These are phyloP conservation scores for Phytophthora pini DNA, from an alignment of 352 stramenopile genomes.

Conservation along the genomic window DNA sequence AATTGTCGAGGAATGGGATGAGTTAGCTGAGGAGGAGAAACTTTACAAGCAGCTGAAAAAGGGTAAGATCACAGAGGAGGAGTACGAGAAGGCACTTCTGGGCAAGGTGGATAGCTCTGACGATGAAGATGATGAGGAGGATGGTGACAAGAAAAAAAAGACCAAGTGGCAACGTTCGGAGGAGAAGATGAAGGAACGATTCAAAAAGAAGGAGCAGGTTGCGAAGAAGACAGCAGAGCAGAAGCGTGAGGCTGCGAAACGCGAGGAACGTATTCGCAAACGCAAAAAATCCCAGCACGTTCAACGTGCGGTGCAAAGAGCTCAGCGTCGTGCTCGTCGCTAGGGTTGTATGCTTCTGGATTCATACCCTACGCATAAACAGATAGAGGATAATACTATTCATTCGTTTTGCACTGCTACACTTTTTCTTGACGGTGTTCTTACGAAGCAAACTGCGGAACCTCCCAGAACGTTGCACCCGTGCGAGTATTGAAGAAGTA, in stretches of 20 bases:
- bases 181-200: constrained; percentile 78
- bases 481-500: constrained; percentile 74
- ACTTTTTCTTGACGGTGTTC: background rate
- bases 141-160: constrained; percentile 58
- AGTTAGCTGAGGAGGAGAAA: constrained; percentile 97
- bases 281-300: constrained; percentile 84
- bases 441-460: constrained; percentile 50
- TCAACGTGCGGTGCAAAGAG: constrained; percentile 62
- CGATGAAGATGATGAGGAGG: constrained; percentile 38
- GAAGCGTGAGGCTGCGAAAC: constrained; percentile 77
- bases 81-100: constrained; percentile 88
- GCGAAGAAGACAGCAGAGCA: constrained; percentile 77
- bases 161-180: constrained; percentile 64
- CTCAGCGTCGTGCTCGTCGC: constrained; percentile 44
- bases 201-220: constrained; percentile 85
- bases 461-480: constrained; percentile 56
- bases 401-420: constrained; percentile 7
- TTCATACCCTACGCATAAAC: constrained; percentile 6
- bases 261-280: constrained; percentile 83
- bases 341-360: constrained; percentile 20
- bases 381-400: constrained; percentile 46
- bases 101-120: constrained; percentile 56
- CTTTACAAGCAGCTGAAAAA: constrained; percentile 97
- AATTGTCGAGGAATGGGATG: constrained; percentile 99
- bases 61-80: constrained; percentile 97